Percentiles rank a stretch among this genome's conserved stretches.
Evolutionary conservation across 768 basidiomycete genomes (phyloP).

Genomic region (Punctularia strigosozonata): DNA sequence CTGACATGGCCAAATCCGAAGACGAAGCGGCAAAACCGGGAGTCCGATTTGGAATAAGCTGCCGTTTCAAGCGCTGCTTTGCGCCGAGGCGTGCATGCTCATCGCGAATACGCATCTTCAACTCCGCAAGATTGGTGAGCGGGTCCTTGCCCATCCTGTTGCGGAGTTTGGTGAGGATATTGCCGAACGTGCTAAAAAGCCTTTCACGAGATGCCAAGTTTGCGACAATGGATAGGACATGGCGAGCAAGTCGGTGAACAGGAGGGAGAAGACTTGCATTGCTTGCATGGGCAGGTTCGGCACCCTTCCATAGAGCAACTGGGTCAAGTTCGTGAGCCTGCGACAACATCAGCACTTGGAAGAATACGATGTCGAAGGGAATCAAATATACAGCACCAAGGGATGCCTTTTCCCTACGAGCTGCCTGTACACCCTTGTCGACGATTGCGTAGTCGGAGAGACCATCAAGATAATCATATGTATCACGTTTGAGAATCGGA

Average conservation of each 20-base stretch:
- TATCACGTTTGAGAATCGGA: no score
- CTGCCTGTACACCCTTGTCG: no score
- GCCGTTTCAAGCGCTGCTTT: slow-evolving; percentile 4
- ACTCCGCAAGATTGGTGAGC: slow-evolving; percentile 13
- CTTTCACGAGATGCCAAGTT: slow-evolving; percentile 21
- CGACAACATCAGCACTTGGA: background rate
- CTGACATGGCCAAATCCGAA: no score
- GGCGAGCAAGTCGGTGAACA: slow-evolving; percentile 8
- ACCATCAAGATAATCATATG: no score
- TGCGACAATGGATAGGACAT: slow-evolving; percentile 13
- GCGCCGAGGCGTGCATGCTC: slow-evolving; percentile 9
- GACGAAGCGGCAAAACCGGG: background rate
- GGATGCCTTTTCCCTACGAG: no score
- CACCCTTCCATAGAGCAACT: background rate
- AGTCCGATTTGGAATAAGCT: background rate
- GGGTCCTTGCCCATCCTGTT: slow-evolving; percentile 12
- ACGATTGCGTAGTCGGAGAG: no score
- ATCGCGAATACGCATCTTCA: slow-evolving; percentile 19
- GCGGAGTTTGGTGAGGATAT: slow-evolving; percentile 16
- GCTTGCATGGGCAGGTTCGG: background rate
- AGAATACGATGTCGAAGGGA: no score
- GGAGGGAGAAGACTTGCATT: no score
- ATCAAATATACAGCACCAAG: no score
- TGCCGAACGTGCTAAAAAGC: slow-evolving; percentile 20
- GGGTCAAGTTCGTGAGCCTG: background rate